phyloP scores from a whole-genome alignment of 176 grass and related monocot genomes.

The Cocos nucifera region DNA sequence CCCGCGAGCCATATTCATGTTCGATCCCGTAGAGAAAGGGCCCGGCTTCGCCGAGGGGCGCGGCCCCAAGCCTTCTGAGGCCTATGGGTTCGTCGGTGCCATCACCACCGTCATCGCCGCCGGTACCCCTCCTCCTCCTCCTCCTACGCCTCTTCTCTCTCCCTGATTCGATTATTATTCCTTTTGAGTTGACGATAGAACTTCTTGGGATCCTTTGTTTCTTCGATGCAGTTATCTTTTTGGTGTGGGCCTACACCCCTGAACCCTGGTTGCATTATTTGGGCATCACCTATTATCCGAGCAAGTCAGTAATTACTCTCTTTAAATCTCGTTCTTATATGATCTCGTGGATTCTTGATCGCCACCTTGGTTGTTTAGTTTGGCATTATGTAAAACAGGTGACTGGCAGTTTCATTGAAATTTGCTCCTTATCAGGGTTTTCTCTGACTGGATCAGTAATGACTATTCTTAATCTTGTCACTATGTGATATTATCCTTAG shows the following conservation, averaged over 20 bases:
- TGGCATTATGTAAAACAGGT: no score
- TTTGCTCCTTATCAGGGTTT: no score
- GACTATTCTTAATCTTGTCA: no score
- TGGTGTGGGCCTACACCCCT: conserved; percentile 61
- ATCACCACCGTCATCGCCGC: conserved; percentile 70
- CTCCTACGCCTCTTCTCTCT: neutral
- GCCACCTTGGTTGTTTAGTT: no score
- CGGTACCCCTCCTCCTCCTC: conserved; percentile 1
- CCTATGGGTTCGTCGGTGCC: conserved; percentile 77
- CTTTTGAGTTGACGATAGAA: no score
- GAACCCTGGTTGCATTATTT: conserved; percentile 40
- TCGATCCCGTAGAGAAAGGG: neutral
- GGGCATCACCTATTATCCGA: conserved; percentile 85
- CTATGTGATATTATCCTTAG: no score
- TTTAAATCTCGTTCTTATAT: no score
- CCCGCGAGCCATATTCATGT: no score
- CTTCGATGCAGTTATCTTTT: conserved; percentile 30
- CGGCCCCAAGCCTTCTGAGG: conserved; percentile 75
- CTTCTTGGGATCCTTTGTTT: neutral
- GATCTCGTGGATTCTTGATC: no score
- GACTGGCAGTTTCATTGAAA: no score
- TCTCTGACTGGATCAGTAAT: no score
- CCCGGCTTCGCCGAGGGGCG: conserved; percentile 23
- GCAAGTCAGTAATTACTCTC: conserved; percentile 35
- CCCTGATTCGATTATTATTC: no score